Conservation (phyloP, 352 stramenopile species). For the Pseudoperonospora humuli region DNA sequence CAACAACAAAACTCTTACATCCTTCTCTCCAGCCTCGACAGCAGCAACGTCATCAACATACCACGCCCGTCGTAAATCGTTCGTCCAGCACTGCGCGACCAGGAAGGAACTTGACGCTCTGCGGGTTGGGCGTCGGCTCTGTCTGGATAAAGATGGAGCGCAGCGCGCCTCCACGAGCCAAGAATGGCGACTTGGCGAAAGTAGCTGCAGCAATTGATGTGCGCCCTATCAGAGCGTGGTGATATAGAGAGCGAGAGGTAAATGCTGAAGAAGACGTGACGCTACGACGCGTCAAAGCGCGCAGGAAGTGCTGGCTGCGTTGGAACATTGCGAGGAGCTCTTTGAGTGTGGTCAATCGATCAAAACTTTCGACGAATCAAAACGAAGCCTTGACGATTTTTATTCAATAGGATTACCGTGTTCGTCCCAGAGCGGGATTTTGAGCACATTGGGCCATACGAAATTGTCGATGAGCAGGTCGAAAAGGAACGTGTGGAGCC, state of each 20-base stretch:
- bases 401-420: no score
- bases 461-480: no score
- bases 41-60: slow-evolving; percentile 3
- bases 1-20: no score
- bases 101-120: slow-evolving; percentile 97
- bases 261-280: slow-evolving; percentile 2
- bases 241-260: slow-evolving; percentile 10
- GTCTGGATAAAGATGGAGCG: slow-evolving; percentile 98
- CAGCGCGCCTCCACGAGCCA: slow-evolving; percentile 31
- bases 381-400: no score
- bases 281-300: slow-evolving; percentile 20
- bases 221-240: slow-evolving; percentile 1
- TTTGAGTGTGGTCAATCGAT: no score
- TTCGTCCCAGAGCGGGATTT: no score
- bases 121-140: slow-evolving; percentile 96
- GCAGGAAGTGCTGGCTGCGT: slow-evolving; percentile 22
- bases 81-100: slow-evolving; percentile 86
- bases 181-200: slow-evolving; percentile 19
- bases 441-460: no score
- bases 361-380: slow-evolving; percentile 7
- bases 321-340: slow-evolving; percentile 16
- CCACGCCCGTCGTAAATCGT: slow-evolving; percentile 77
- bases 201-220: background rate
- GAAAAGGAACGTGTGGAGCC: no score
- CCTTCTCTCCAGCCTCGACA: background rate